Evolutionary conservation across 805 yeast genomes (phyloP).

Genomic region (Nakazawaea ishiwadae): DNA sequence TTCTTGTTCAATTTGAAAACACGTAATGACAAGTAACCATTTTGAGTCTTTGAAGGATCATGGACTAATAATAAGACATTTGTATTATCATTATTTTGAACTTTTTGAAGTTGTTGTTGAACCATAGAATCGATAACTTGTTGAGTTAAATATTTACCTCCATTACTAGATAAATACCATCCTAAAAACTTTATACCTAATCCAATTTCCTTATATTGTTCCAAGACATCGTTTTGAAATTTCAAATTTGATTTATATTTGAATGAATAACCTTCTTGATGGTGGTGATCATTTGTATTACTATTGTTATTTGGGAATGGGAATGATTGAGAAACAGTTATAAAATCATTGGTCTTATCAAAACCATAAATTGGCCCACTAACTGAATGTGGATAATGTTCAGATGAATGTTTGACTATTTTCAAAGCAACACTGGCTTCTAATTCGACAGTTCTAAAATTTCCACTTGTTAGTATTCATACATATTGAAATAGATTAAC

Average conservation of each 20-base stretch:
- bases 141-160: conserved; percentile 66
- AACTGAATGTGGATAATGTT: conserved; percentile 53
- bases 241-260: conserved; percentile 56
- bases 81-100: conserved; percentile 23
- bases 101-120: conserved; percentile 42
- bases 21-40: conserved; percentile 58
- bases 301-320: conserved; percentile 48
- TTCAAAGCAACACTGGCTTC: conserved; percentile 54
- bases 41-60: conserved; percentile 64
- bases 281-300: conserved; percentile 43
- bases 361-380: conserved; percentile 76
- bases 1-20: conserved; percentile 64
- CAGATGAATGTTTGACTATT: conserved; percentile 63
- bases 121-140: conserved; percentile 67
- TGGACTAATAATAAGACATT: conserved; percentile 57
- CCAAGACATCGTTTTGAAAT: conserved; percentile 65
- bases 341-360: conserved; percentile 48
- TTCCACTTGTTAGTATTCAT: neutral
- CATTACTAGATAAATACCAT: conserved; percentile 69
- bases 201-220: conserved; percentile 55
- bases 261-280: conserved; percentile 49
- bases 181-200: conserved; percentile 71
- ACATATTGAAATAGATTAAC: neutral
- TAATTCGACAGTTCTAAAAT: conserved; percentile 30
- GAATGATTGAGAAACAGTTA: conserved; percentile 55